A percentile compares a stretch with the other conserved stretches of the same genome.
Evolutionary conservation across 345 rosid species (phyloP).

Genomic region (Eucalyptus virginea): DNA sequence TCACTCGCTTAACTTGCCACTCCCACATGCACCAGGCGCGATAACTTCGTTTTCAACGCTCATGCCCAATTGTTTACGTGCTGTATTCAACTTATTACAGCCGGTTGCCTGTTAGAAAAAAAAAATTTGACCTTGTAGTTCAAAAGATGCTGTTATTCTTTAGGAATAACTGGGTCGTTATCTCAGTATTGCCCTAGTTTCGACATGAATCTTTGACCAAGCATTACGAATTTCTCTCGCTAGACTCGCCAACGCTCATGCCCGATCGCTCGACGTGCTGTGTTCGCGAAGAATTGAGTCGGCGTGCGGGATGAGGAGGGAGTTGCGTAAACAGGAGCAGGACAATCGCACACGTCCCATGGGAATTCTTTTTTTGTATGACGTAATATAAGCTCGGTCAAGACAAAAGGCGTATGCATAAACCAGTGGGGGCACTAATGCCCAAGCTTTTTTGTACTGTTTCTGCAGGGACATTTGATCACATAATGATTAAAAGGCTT

Average conservation of each 20-base stretch:
- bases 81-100: too few relatives aligned
- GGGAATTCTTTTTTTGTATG: neutral
- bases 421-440: neutral
- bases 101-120: too few relatives aligned
- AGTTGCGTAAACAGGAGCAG: neutral
- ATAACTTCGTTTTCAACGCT: too few relatives aligned
- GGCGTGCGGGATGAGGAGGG: neutral
- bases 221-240: neutral
- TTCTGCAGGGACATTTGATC: too few relatives aligned
- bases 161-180: too few relatives aligned
- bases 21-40: too few relatives aligned
- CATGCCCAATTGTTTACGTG: too few relatives aligned
- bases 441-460: neutral
- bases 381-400: neutral
- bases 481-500: neutral
- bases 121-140: too few relatives aligned
- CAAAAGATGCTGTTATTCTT: too few relatives aligned
- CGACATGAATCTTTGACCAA: neutral
- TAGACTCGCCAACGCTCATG: neutral
- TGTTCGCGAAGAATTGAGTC: neutral
- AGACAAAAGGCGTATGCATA: neutral
- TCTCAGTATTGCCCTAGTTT: neutral
- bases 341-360: neutral
- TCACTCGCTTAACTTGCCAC: too few relatives aligned
- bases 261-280: neutral